Percentiles rank a stretch among this genome's conserved stretches.
Evolutionary conservation across 805 yeast species (phyloP).

Genomic region (Ogataea kodamae): DNA sequence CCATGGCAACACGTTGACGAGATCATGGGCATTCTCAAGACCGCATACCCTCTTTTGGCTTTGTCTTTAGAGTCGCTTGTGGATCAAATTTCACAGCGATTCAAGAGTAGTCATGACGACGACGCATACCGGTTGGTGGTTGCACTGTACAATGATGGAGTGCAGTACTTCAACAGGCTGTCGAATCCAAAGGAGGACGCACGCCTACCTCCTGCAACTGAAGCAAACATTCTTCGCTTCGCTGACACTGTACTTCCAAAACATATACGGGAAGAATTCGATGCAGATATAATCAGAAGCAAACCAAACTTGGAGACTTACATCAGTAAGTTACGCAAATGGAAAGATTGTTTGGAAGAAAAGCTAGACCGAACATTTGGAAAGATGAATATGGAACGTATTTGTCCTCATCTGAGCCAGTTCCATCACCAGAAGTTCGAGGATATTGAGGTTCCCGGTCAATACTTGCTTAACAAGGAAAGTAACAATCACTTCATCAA

Average conservation of each 20-base stretch:
- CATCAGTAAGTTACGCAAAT: conserved; percentile 74
- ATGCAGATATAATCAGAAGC: conserved; percentile 80
- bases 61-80: conserved; percentile 90
- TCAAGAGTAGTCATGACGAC: conserved; percentile 91
- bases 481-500: conserved; percentile 87
- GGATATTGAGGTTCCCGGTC: conserved; percentile 97
- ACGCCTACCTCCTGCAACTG: conserved; percentile 85
- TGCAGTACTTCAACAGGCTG: conserved; percentile 81
- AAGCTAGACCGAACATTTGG: conserved; percentile 82
- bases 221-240: conserved; percentile 79
- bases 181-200: conserved; percentile 88
- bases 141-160: conserved; percentile 89
- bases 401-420: conserved; percentile 93
- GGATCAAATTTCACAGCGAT: conserved; percentile 90
- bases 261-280: conserved; percentile 84
- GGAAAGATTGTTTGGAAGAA: conserved; percentile 93
- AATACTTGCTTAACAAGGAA: conserved; percentile 83
- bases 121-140: conserved; percentile 93
- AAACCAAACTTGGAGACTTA: conserved; percentile 89
- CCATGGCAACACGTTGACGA: conserved; percentile 94
- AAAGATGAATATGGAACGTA: conserved; percentile 76
- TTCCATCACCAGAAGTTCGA: conserved; percentile 98
- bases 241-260: conserved; percentile 92
- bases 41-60: conserved; percentile 93
- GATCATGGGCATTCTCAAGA: conserved; percentile 89